A percentile compares a stretch with the other conserved stretches of the same genome.
Conservation (phyloP, 768 basidiomycete genomes). For the Phylloporus sp. region DNA sequence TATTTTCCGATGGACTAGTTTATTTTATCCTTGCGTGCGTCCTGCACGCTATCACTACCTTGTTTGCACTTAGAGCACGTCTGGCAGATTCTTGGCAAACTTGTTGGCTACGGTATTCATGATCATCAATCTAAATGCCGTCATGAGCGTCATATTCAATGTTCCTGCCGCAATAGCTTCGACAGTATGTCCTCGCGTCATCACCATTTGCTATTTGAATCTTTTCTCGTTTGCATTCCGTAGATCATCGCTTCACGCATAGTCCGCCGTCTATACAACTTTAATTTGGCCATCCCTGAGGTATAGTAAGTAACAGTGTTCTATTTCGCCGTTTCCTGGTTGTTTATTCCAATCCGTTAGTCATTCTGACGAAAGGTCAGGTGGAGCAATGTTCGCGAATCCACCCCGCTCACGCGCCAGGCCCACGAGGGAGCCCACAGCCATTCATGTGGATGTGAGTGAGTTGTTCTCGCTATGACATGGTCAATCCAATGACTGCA, state of each 20-base stretch:
- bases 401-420: constrained; percentile 14
- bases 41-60: background rate
- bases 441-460: constrained; percentile 34
- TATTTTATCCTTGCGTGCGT: constrained; percentile 73
- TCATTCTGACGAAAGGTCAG: constrained; percentile 18
- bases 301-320: constrained; percentile 25
- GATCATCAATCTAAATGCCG: constrained; percentile 56
- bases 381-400: constrained; percentile 14
- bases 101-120: constrained; percentile 52
- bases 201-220: background rate
- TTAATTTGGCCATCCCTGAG: constrained; percentile 26
- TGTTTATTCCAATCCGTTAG: constrained; percentile 8
- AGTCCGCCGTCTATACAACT: constrained; percentile 55
- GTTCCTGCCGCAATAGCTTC: constrained; percentile 56
- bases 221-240: background rate
- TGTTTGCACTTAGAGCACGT: constrained; percentile 28
- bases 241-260: constrained; percentile 58
- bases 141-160: constrained; percentile 65
- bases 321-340: background rate
- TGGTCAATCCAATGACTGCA: constrained; percentile 1
- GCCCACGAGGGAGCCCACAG: constrained; percentile 13
- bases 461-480: background rate
- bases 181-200: constrained; percentile 34
- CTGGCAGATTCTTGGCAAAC: constrained; percentile 37
- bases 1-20: constrained; percentile 68